phyloP scores from a whole-genome alignment of 495 filamentous ascomycete genomes.

The Aeminium ludgeri region DNA sequence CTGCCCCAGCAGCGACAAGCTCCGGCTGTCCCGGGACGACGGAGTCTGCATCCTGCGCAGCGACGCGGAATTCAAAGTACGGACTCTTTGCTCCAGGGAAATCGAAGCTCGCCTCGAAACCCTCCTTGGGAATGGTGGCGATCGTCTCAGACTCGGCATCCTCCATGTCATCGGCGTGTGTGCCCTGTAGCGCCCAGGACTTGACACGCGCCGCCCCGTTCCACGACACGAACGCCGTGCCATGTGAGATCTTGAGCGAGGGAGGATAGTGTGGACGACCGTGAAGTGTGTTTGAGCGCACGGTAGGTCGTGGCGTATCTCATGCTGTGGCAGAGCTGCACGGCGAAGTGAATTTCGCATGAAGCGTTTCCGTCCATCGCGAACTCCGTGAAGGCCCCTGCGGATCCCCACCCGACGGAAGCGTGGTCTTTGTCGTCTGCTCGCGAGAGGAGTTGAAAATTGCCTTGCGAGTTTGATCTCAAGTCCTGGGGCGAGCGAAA shows the following conservation, averaged over 20 bases:
- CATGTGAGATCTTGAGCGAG: not conserved
- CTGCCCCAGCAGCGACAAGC: no score
- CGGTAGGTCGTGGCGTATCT: constrained; percentile 1
- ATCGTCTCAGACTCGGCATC: not conserved
- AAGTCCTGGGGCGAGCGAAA: constrained; percentile 5
- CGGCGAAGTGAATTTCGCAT: constrained; percentile 14
- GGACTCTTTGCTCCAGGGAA: not conserved
- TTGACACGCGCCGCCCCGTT: constrained; percentile 3
- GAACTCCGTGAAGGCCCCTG: constrained; percentile 4
- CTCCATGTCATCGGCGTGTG: not conserved
- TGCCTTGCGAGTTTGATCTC: constrained; percentile 12
- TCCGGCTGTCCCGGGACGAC: not conserved
- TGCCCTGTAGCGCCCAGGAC: constrained; percentile 1
- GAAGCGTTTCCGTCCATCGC: constrained; percentile 6
- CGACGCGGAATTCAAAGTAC: not conserved
- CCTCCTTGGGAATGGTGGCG: not conserved
- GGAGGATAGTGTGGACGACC: not conserved
- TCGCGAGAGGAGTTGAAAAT: constrained; percentile 8
- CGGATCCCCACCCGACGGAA: constrained; percentile 7
- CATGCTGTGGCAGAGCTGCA: not conserved
- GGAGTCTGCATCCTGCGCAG: not conserved
- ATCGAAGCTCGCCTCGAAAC: constrained; percentile 1
- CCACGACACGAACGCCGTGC: constrained; percentile 3
- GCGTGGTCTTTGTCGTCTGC: constrained; percentile 2
- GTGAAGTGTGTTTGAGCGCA: not conserved